A percentile compares a stretch with the other conserved stretches of the same genome.
Conservation (phyloP, 1,284 basidiomycete species). For the Sporisorium sorghi region DNA sequence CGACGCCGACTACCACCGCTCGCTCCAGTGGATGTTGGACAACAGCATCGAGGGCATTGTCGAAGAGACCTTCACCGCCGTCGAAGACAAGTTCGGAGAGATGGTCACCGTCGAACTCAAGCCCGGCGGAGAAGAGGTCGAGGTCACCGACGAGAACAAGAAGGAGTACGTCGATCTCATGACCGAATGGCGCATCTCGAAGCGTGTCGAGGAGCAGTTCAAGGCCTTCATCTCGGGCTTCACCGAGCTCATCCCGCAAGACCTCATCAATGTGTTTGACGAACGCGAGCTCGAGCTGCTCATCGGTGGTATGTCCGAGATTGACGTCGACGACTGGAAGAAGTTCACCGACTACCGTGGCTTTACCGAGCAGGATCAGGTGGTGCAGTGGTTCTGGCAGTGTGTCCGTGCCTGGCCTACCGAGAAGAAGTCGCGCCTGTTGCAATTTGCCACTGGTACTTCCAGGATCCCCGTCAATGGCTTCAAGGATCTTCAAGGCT, state of each 20-base stretch:
- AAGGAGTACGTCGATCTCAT: slow-evolving; percentile 96
- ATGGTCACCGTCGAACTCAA: slow-evolving; percentile 92
- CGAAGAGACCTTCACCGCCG: slow-evolving; percentile 71
- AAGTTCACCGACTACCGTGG: slow-evolving; percentile 76
- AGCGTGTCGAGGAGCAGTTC: slow-evolving; percentile 93
- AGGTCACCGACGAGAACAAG: slow-evolving; percentile 97
- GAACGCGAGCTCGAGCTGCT: slow-evolving; percentile 91
- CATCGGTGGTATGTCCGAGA: slow-evolving; percentile 98
- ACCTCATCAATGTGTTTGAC: slow-evolving; percentile 96
- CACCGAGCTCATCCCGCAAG: slow-evolving; percentile 92
- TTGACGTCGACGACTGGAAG: slow-evolving; percentile 80
- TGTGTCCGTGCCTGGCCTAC: slow-evolving; percentile 94
- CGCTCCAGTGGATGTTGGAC: slow-evolving; percentile 88
- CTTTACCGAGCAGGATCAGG: slow-evolving; percentile 72
- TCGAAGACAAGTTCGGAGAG: slow-evolving; percentile 97
- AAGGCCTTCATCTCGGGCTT: slow-evolving; percentile 95
- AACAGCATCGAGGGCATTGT: slow-evolving; percentile 68
- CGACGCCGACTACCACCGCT: slow-evolving; percentile 78
- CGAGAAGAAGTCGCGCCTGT: slow-evolving; percentile 90
- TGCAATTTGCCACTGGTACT: slow-evolving; percentile 96
- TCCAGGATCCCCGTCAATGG: slow-evolving; percentile 97
- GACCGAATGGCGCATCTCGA: slow-evolving; percentile 91
- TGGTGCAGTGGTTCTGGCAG: slow-evolving; percentile 99
- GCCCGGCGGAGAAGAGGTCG: slow-evolving; percentile 82
- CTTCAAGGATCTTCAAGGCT: slow-evolving; percentile 98